These are phyloP conservation scores for Calonectria pteridis DNA, from an alignment of 2,329 filamentous ascomycete species.

Conservation along the genomic window DNA sequence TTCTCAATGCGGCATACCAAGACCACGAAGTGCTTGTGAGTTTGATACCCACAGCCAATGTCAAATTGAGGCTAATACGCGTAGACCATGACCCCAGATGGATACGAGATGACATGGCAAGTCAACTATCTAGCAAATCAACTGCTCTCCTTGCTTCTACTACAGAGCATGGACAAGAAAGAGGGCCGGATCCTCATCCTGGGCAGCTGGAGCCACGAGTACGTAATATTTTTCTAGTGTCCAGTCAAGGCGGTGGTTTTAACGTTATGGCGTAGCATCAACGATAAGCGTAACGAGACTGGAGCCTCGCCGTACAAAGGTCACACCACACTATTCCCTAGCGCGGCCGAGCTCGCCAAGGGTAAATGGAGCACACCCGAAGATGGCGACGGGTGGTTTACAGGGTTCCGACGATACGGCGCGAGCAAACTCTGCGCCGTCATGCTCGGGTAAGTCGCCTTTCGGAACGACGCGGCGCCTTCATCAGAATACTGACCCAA, in stretches of 20 bases:
- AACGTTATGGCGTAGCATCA: constrained; percentile 37
- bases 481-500: constrained; percentile 22
- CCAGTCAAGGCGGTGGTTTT: background rate
- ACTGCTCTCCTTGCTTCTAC: constrained; percentile 45
- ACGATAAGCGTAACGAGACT: constrained; percentile 44
- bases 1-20: constrained; percentile 51
- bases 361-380: constrained; percentile 50
- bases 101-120: constrained; percentile 50
- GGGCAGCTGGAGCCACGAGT: constrained; percentile 53
- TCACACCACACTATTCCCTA: constrained; percentile 46
- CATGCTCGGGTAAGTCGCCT: constrained; percentile 49
- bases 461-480: background rate
- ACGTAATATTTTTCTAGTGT: constrained; percentile 19
- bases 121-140: constrained; percentile 50
- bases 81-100: constrained; percentile 46
- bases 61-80: constrained; percentile 3
- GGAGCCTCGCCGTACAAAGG: constrained; percentile 39
- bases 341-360: constrained; percentile 48
- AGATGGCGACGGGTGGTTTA: constrained; percentile 44
- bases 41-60: background rate
- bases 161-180: constrained; percentile 49
- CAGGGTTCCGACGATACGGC: constrained; percentile 53
- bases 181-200: constrained; percentile 46
- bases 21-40: constrained; percentile 44
- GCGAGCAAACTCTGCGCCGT: constrained; percentile 54